Percentiles rank a stretch among this genome's conserved stretches.
Evolutionary conservation across 2,329 filamentous ascomycete species (phyloP).

Genomic region (Nothomitra cinnamomea): DNA sequence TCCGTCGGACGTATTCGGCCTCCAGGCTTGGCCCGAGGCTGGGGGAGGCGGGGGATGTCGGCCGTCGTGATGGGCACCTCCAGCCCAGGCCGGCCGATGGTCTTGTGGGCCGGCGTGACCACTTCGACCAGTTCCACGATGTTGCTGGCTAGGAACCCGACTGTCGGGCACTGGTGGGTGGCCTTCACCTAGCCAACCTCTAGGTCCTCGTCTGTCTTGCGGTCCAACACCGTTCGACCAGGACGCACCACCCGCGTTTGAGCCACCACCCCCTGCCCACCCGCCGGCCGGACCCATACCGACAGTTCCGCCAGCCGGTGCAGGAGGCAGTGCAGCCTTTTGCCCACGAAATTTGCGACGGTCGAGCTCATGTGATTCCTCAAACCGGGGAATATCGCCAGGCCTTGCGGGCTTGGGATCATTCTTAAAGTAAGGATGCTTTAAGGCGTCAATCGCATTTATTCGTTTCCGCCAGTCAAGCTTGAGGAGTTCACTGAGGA

Average conservation of each 20-base stretch:
- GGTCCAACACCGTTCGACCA: neutral
- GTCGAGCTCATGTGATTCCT: conserved; percentile 94
- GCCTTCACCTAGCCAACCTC: neutral
- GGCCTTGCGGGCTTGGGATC: conserved; percentile 63
- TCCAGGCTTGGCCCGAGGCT: conserved; percentile 4
- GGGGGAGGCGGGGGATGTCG: conserved; percentile 1
- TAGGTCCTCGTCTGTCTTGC: neutral
- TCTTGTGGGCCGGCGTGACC: neutral
- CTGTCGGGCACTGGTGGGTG: conserved; percentile 1
- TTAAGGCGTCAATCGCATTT: conserved; percentile 83
- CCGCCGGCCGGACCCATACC: conserved; percentile 49
- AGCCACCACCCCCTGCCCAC: conserved; percentile 29
- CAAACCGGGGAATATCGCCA: conserved; percentile 75
- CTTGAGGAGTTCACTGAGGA: conserved; percentile 67
- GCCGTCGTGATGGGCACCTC: neutral
- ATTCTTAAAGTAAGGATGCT: conserved; percentile 80
- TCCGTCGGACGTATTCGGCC: conserved; percentile 7
- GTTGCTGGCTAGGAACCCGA: neutral
- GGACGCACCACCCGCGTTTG: neutral
- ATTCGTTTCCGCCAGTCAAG: conserved; percentile 79
- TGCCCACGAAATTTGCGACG: conserved; percentile 78
- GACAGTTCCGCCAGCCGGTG: conserved; percentile 79
- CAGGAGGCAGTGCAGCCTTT: conserved; percentile 69
- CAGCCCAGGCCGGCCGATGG: neutral
- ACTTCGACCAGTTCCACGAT: conserved; percentile 1